A percentile compares a stretch with the other conserved stretches of the same genome.
phyloP scores from a whole-genome alignment of 1,284 basidiomycete genomes.

The Tetrapyrgos nigripes region DNA sequence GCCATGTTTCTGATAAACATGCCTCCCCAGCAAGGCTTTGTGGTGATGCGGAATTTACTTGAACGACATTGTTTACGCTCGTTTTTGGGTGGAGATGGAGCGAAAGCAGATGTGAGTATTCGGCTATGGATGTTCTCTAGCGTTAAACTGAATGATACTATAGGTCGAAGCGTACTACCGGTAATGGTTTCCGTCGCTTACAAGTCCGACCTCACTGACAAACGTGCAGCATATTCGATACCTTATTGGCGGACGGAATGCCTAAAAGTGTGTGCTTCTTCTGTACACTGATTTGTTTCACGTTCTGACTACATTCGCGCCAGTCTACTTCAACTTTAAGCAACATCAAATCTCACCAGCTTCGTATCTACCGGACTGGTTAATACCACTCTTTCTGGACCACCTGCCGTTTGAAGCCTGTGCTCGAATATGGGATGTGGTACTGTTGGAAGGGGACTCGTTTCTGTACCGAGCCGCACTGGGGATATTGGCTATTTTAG shows the following conservation, averaged over 20 bases:
- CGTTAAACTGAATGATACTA: conserved; percentile 30
- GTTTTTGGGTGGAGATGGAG: conserved; percentile 78
- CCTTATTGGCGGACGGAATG: conserved; percentile 90
- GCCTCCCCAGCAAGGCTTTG: conserved; percentile 80
- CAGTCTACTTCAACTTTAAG: conserved; percentile 96
- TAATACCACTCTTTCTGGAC: conserved; percentile 84
- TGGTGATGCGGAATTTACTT: conserved; percentile 88
- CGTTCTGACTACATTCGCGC: conserved; percentile 1
- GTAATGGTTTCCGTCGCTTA: conserved; percentile 29
- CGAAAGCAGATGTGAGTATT: conserved; percentile 80
- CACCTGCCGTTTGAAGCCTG: conserved; percentile 90
- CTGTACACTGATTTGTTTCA: conserved; percentile 3
- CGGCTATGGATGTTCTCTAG: conserved; percentile 2
- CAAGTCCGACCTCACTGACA: conserved; percentile 9
- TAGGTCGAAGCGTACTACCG: conserved; percentile 84
- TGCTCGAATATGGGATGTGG: conserved; percentile 89
- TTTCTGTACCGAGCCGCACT: conserved; percentile 86
- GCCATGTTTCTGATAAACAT: conserved; percentile 93
- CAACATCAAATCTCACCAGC: conserved; percentile 86
- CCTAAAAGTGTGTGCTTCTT: conserved; percentile 77
- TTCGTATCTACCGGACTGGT: conserved; percentile 81
- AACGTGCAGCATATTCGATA: conserved; percentile 84
- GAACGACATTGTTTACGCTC: conserved; percentile 86
- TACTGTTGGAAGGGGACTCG: conserved; percentile 87
- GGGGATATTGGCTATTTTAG: conserved; percentile 85